These are phyloP conservation scores for Berkeleyomyces rouxiae DNA, from an alignment of 2,329 filamentous ascomycete genomes.

Conservation along the genomic window DNA sequence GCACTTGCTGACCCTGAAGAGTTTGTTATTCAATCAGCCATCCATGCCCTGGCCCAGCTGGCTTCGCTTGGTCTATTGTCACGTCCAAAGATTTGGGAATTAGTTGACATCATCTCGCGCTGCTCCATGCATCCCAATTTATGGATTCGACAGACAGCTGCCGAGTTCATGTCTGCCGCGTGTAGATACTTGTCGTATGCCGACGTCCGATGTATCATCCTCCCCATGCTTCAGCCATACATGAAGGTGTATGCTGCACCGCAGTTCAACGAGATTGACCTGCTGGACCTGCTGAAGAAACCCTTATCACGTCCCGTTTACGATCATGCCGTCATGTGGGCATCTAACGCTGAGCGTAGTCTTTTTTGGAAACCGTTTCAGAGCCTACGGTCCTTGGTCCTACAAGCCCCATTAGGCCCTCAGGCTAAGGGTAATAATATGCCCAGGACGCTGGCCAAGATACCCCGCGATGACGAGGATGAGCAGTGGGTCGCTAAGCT, in stretches of 20 bases:
- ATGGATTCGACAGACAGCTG: constrained; percentile 84
- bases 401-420: constrained; percentile 34
- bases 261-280: constrained; percentile 50
- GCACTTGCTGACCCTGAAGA: constrained; percentile 86
- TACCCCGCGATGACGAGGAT: constrained; percentile 75
- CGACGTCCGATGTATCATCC: constrained; percentile 67
- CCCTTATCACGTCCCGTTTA: constrained; percentile 66
- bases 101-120: constrained; percentile 65
- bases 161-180: constrained; percentile 65
- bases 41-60: constrained; percentile 77
- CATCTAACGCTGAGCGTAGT: constrained; percentile 60
- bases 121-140: constrained; percentile 89
- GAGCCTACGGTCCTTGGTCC: constrained; percentile 45
- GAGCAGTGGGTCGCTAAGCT: constrained; percentile 81
- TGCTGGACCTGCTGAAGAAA: constrained; percentile 70
- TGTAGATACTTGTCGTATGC: constrained; percentile 61
- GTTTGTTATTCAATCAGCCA: constrained; percentile 77
- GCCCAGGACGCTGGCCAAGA: constrained; percentile 40
- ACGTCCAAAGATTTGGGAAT: constrained; percentile 67
- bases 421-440: constrained; percentile 33
- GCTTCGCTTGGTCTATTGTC: constrained; percentile 78
- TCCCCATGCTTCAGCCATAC: constrained; percentile 67
- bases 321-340: constrained; percentile 78
- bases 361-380: constrained; percentile 72
- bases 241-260: constrained; percentile 54